Base-by-base conservation (phyloP, 495 filamentous ascomycete genomes). In the Hypomontagnella submonticulosa region DNA sequence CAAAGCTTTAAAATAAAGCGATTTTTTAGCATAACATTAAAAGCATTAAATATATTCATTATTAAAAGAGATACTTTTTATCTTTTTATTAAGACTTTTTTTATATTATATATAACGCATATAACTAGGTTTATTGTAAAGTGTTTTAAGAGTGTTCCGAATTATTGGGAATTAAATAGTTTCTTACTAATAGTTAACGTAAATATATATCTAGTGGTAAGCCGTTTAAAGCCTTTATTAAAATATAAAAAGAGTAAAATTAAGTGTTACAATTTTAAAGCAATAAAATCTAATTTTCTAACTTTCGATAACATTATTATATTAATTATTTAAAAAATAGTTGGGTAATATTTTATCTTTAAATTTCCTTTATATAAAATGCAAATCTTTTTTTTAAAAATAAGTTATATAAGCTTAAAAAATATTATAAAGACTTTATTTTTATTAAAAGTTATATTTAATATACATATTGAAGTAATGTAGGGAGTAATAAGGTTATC, bases 41-140 rank as follows among this genome's bases (percentile, higher is more conserved):
- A 38, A 38, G n/a, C n/a, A 3, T 38, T 13, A 2, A 13, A 4
- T 38, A 38, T 38, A 38, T 38, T 38, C 10, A 38, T 4, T 3
- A 38, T 38, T 4, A 38, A 38, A 12, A 38, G 10, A 13, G 9
- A 38, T 3, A 11, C 10, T 38, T 38, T 38, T 38, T 38, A 3
- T 38, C 10, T 38, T 38, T 4, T 3, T 3, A 38, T 4, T 3
- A 38, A 38, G 10, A 8, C n/a, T 12, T 12, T 38, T 38, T 38
- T 13, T 11, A 38, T 38, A 38, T 38, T 38, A 38, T 38, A 38
- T 38, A 38, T 38, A 38, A 38, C 10, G n/a, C 10, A 38, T 38
- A 13, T 38, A 12, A 13, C 9, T 38, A 38, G 10, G 10, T 38
- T 38, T 38, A 38, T 38, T 38, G 10, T 13, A 4, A 38, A 38